Percentiles rank a stretch among this genome's conserved stretches.
Evolutionary conservation across 2,329 filamentous ascomycete species (phyloP).

Genomic region (Epichloe aotearoae): DNA sequence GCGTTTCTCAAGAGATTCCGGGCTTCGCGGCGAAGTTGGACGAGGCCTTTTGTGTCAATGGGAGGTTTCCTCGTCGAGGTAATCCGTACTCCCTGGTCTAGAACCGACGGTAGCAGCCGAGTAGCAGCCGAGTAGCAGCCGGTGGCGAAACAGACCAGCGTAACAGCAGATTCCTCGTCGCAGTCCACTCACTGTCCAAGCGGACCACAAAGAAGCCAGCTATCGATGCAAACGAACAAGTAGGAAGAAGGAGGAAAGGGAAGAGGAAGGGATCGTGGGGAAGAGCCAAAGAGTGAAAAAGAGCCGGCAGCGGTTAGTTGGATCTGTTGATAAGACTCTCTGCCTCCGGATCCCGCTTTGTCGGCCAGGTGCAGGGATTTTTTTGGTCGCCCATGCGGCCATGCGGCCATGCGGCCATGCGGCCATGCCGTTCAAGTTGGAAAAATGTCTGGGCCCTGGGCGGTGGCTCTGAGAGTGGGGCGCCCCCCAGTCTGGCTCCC

Average conservation of each 20-base stretch:
- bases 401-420: too few species aligned
- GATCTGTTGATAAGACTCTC: neutral
- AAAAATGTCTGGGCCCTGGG: neutral
- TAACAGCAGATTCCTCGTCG: neutral
- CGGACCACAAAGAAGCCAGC: neutral
- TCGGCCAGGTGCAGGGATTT: slow-evolving; percentile 4
- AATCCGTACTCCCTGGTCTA: too few species aligned
- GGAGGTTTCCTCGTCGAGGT: neutral
- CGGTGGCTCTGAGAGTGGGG: neutral
- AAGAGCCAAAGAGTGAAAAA: neutral
- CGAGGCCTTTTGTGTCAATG: neutral
- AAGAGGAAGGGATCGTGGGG: neutral
- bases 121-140: neutral
- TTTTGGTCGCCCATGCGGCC: too few species aligned
- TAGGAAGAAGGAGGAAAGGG: neutral
- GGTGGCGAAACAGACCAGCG: neutral
- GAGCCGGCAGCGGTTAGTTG: neutral
- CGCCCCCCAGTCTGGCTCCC: too few species aligned
- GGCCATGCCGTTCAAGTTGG: neutral
- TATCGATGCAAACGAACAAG: neutral
- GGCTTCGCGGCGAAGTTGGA: neutral
- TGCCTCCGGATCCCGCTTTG: slow-evolving; percentile 2
- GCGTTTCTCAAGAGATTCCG: neutral
- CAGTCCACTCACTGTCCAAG: neutral
- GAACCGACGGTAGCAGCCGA: too few species aligned